Evolutionary conservation across 2,329 filamentous ascomycete genomes (phyloP).

Genomic region (Graphilbum ipis-grandicollis): DNA sequence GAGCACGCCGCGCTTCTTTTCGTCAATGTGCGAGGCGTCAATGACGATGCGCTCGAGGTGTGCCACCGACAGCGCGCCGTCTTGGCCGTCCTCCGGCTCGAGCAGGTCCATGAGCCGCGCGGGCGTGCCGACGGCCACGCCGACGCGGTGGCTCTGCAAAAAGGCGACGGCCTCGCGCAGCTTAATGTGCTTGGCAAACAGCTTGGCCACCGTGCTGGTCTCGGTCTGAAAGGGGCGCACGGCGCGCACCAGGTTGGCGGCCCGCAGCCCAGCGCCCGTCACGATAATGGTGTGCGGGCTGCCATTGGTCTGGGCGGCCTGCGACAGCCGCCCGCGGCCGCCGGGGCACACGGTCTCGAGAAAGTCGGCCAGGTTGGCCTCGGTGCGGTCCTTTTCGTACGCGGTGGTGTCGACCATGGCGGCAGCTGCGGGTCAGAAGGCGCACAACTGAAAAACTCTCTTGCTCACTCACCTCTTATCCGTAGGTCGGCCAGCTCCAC

Average conservation of each 20-base stretch:
- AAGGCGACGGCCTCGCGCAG: constrained; percentile 68
- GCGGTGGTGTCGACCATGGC: constrained; percentile 66
- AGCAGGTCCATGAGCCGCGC: constrained; percentile 66
- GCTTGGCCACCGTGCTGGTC: constrained; percentile 63
- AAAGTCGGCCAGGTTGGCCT: constrained; percentile 63
- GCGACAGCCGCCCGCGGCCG: constrained; percentile 18
- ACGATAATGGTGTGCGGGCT: constrained; percentile 77
- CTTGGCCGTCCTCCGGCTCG: too few relatives aligned
- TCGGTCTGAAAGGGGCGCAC: constrained; percentile 67
- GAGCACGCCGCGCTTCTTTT: constrained; percentile 83
- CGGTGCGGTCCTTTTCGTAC: constrained; percentile 41
- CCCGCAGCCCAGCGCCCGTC: constrained; percentile 67
- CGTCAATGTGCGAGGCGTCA: constrained; percentile 83
- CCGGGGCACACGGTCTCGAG: constrained; percentile 49
- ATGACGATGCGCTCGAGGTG: constrained; percentile 66
- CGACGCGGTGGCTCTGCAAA: constrained; percentile 52
- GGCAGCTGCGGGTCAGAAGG: neutral
- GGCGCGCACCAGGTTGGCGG: constrained; percentile 64
- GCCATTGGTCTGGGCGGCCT: constrained; percentile 48
- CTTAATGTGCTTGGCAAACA: constrained; percentile 98
- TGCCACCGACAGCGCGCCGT: constrained; percentile 54
- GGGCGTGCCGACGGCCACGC: constrained; percentile 83
- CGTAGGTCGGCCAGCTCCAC: constrained; percentile 74
- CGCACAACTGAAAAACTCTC: neutral
- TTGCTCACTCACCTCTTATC: constrained; percentile 46